phyloP scores from a whole-genome alignment of 495 filamentous ascomycete genomes.

The Immersiella caudata region DNA sequence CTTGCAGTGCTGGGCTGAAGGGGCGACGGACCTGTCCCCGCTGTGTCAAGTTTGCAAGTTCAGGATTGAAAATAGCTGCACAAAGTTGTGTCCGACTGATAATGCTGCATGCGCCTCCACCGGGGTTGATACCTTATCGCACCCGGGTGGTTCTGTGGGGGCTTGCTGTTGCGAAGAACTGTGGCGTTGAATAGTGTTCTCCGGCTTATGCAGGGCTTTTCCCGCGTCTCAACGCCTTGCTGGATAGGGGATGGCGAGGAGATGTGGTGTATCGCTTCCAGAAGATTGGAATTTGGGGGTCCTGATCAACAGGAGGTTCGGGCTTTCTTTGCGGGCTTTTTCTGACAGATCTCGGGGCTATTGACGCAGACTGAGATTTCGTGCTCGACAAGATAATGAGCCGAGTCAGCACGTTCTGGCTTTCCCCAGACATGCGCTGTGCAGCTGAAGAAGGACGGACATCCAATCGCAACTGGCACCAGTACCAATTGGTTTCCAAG shows the following conservation, averaged over 20 bases:
- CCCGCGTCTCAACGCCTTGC: neutral
- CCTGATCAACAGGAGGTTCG: neutral
- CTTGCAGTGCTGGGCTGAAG: no score
- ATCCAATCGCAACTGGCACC: slow-evolving; percentile 4
- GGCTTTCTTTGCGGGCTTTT: neutral
- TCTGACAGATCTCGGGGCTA: neutral
- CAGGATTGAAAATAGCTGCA: no score
- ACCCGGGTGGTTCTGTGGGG: no score
- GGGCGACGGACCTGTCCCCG: no score
- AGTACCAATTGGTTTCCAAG: neutral
- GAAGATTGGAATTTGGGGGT: slow-evolving; percentile 1
- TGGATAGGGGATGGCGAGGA: neutral
- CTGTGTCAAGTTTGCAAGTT: no score
- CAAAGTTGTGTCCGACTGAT: no score
- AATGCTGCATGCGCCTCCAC: neutral
- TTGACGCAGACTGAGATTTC: neutral
- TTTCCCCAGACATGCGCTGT: neutral
- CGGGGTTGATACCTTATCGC: neutral
- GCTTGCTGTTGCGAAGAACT: neutral
- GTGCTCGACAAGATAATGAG: no score
- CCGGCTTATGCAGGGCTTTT: neutral
- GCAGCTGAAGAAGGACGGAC: neutral
- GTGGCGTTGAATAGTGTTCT: slow-evolving; percentile 9
- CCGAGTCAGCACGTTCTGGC: no score
- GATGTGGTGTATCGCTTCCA: neutral